Evolutionary conservation across 2,329 filamentous ascomycete species (phyloP).

Genomic region (Aspergillus pseudotamarii): DNA sequence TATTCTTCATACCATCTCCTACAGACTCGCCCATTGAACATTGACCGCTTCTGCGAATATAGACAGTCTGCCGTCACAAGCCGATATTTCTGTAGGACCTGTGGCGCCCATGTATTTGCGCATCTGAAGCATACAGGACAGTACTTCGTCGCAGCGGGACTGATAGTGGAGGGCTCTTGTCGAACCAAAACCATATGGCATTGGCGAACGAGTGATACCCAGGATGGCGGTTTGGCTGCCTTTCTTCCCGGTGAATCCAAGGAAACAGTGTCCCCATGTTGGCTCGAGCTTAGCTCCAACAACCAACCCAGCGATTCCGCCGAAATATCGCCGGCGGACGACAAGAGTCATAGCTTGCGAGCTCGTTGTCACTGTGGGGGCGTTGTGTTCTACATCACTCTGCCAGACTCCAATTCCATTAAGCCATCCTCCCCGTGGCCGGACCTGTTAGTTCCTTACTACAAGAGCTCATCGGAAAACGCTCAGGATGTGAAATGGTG

Average conservation of each 20-base stretch:
- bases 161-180: conserved; percentile 25
- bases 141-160: conserved; percentile 39
- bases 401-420: conserved; percentile 53
- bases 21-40: conserved; percentile 34
- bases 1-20: conserved; percentile 49
- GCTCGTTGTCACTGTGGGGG: conserved; percentile 59
- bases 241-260: conserved; percentile 27
- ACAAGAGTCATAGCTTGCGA: conserved; percentile 34
- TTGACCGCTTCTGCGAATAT: conserved; percentile 47
- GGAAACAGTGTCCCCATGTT: conserved; percentile 22
- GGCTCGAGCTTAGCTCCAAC: conserved; percentile 19
- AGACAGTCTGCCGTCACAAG: conserved; percentile 45
- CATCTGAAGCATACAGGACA: conserved; percentile 25
- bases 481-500: conserved; percentile 61
- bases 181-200: conserved; percentile 28
- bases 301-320: background rate
- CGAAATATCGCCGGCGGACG: background rate
- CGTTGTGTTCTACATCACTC: conserved; percentile 60
- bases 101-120: conserved; percentile 50
- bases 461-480: conserved; percentile 47
- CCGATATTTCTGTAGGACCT: conserved; percentile 55
- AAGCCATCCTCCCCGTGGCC: conserved; percentile 53
- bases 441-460: conserved; percentile 57
- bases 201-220: conserved; percentile 30
- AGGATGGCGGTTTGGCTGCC: conserved; percentile 32